A percentile compares a stretch with the other conserved stretches of the same genome.
These are phyloP conservation scores for Pseudogymnoascus destructans DNA, from an alignment of 2,329 filamentous ascomycete species.

Conservation along the genomic window DNA sequence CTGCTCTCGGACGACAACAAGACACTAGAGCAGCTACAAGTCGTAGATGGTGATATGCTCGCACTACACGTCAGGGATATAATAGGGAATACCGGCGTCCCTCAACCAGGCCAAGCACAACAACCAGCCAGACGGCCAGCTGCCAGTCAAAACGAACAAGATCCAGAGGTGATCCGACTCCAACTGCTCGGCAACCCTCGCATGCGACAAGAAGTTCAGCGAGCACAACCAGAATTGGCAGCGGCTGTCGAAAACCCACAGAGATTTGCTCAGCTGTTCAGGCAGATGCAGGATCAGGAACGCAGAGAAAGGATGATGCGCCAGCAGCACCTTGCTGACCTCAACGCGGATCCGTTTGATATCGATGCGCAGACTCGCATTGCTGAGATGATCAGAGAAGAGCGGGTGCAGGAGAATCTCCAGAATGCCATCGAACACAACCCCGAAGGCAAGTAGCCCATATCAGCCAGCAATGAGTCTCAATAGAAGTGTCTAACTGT, in stretches of 20 bases:
- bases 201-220: conserved; percentile 55
- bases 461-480: not conserved
- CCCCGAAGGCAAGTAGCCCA: conserved; percentile 61
- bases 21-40: conserved; percentile 68
- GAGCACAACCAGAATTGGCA: conserved; percentile 64
- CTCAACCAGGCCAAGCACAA: conserved; percentile 22
- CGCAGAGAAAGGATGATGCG: conserved; percentile 62
- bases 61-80: conserved; percentile 64
- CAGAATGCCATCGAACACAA: conserved; percentile 96
- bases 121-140: conserved; percentile 21
- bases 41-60: conserved; percentile 85
- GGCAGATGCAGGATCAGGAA: conserved; percentile 55
- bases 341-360: conserved; percentile 93
- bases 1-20: conserved; percentile 64
- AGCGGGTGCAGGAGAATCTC: conserved; percentile 86
- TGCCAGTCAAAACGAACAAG: conserved; percentile 33
- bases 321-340: conserved; percentile 65
- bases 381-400: conserved; percentile 92
- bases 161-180: conserved; percentile 71
- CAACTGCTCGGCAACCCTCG: conserved; percentile 69
- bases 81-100: conserved; percentile 34
- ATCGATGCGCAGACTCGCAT: conserved; percentile 82
- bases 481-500: conserved; percentile 12
- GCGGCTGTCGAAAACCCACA: conserved; percentile 61
- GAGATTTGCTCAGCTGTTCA: conserved; percentile 62